phyloP scores from a whole-genome alignment of 345 rosid species.

The Erysimum cheiranthoides region DNA sequence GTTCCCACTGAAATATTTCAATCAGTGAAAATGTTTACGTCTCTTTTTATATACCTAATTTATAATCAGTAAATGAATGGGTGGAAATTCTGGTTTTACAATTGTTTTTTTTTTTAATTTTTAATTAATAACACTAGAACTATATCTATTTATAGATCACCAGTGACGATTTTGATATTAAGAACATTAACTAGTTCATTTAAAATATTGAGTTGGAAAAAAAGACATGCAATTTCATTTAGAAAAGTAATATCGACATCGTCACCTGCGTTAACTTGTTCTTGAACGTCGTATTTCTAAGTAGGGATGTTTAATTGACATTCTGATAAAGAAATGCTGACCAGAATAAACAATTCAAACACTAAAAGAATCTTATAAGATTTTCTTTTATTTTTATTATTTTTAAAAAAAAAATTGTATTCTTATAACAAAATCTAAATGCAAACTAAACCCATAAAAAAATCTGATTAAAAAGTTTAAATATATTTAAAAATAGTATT shows the following conservation, averaged over 20 bases:
- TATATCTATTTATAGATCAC: no score
- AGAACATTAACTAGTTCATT: no score
- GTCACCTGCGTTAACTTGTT: not conserved
- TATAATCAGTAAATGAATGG: no score
- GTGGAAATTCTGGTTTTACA: no score
- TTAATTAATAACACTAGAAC: no score
- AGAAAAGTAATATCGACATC: not conserved
- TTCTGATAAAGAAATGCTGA: not conserved
- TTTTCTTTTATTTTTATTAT: no score
- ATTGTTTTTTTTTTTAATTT: no score
- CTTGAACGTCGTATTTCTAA: not conserved
- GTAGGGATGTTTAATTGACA: not conserved
- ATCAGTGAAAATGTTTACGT: no score
- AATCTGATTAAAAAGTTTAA: not conserved
- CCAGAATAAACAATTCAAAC: not conserved
- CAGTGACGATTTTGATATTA: no score
- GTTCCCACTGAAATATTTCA: no score
- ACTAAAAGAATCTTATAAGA: not conserved
- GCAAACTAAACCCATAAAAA: not conserved
- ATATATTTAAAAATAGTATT: not conserved
- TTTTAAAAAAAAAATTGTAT: not conserved
- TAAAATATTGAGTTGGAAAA: no score
- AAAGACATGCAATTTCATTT: not conserved
- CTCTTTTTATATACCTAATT: no score
- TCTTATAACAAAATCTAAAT: not conserved